These are phyloP conservation scores for Coix lacrymajobi DNA, from an alignment of 176 grass and related monocot genomes.

Conservation along the genomic window DNA sequence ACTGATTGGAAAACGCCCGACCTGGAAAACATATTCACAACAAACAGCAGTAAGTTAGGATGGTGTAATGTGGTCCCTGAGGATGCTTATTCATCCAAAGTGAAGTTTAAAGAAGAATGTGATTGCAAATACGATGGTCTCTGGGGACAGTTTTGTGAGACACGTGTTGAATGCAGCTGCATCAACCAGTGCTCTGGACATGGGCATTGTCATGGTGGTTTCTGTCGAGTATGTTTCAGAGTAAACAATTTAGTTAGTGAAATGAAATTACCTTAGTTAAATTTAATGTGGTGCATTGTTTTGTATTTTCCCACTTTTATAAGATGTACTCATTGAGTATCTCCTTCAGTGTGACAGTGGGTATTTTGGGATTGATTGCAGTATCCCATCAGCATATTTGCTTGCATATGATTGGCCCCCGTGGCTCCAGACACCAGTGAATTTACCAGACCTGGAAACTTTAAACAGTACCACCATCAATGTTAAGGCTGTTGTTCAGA, in stretches of 20 bases:
- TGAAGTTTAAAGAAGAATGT: slow-evolving; percentile 82
- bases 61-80: slow-evolving; percentile 93
- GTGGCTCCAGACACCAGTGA: slow-evolving; percentile 59
- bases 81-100: slow-evolving; percentile 72
- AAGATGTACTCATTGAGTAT: slow-evolving; percentile 36
- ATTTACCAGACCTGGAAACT: slow-evolving; percentile 27
- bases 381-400: slow-evolving; percentile 65
- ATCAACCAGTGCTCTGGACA: slow-evolving; percentile 86
- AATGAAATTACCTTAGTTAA: background rate
- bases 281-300: background rate
- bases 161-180: slow-evolving; percentile 63
- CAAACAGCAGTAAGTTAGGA: slow-evolving; percentile 62
- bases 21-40: slow-evolving; percentile 81
- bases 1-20: slow-evolving; percentile 71
- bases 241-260: background rate
- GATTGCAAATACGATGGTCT: slow-evolving; percentile 91
- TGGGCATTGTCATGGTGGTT: slow-evolving; percentile 89
- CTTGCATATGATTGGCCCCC: slow-evolving; percentile 54
- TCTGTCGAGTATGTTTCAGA: slow-evolving; percentile 65
- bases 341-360: slow-evolving; percentile 78
- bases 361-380: slow-evolving; percentile 98
- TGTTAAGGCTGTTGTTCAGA: slow-evolving; percentile 57
- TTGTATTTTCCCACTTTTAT: slow-evolving; percentile 7
- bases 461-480: slow-evolving; percentile 17
- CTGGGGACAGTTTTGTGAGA: slow-evolving; percentile 83